These are phyloP conservation scores for Nicotiana attenuata DNA, from an alignment of 257 asterid genomes.

Conservation along the genomic window DNA sequence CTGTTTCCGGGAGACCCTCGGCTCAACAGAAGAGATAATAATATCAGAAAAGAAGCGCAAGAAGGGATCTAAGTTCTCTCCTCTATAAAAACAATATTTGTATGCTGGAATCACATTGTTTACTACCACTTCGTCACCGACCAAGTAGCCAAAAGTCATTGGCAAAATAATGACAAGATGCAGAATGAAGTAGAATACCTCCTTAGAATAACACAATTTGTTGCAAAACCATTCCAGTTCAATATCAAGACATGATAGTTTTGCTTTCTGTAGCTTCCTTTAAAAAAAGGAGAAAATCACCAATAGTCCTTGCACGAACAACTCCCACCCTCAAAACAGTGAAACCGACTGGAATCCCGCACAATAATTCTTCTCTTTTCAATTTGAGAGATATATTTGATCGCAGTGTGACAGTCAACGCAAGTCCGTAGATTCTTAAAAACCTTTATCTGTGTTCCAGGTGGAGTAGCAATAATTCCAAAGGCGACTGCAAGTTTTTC, in stretches of 20 bases:
- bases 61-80: not conserved
- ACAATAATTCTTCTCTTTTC: conserved; percentile 48
- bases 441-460: conserved; percentile 52
- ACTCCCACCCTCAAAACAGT: conserved; percentile 51
- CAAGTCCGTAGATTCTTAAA: conserved; percentile 82
- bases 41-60: no score
- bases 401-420: conserved; percentile 70
- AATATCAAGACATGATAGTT: not conserved
- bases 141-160: not conserved
- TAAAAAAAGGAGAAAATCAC: conserved; percentile 13
- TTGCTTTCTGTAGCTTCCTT: not conserved
- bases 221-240: not conserved
- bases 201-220: not conserved
- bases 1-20: no score
- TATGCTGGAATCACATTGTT: no score
- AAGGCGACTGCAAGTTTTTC: conserved; percentile 76
- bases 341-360: conserved; percentile 64
- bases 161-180: not conserved
- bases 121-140: no score
- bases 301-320: conserved; percentile 60
- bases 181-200: not conserved
- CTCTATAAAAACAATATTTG: not conserved
- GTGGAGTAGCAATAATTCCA: conserved; percentile 49
- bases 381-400: conserved; percentile 58
- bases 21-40: no score